A percentile compares a stretch with the other conserved stretches of the same genome.
These are phyloP conservation scores for Aspergillus niger DNA, from an alignment of 2,329 filamentous ascomycete genomes.

Conservation along the genomic window DNA sequence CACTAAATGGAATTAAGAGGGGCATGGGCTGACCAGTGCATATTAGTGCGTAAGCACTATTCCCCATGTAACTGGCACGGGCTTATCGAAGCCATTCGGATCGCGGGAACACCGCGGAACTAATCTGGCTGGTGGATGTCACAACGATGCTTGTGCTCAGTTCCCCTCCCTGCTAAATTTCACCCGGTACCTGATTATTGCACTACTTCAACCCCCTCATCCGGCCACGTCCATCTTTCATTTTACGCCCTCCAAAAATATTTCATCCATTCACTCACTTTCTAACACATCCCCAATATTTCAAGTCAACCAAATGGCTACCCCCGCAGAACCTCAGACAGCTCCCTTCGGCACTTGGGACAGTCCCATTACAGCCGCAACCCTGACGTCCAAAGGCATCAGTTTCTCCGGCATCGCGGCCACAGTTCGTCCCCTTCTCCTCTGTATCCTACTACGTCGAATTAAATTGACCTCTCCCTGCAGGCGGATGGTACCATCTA, in stretches of 20 bases:
- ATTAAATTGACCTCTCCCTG: not conserved
- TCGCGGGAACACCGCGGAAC: not conserved
- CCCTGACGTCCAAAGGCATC: slow-evolving; percentile 36
- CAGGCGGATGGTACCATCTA: slow-evolving; percentile 33
- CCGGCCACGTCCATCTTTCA: not conserved
- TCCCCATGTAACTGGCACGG: not conserved
- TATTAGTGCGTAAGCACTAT: not conserved
- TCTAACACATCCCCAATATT: not conserved
- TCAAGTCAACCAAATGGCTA: not conserved
- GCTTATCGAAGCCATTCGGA: not conserved
- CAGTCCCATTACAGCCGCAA: slow-evolving; percentile 42
- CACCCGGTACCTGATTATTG: not conserved
- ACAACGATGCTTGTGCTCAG: not conserved
- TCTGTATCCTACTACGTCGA: not conserved
- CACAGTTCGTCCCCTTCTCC: slow-evolving; percentile 25
- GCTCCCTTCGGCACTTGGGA: slow-evolving; percentile 43
- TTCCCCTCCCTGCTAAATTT: not conserved
- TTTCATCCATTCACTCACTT: not conserved
- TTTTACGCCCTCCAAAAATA: too few species aligned
- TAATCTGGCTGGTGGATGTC: not conserved
- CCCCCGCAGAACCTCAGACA: not conserved
- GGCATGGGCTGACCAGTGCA: not conserved
- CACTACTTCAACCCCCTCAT: not conserved
- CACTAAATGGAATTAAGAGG: not conserved
- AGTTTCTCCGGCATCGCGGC: slow-evolving; percentile 35